These are phyloP conservation scores for Yamadazyma olivae DNA, from an alignment of 805 yeast genomes.

Conservation along the genomic window DNA sequence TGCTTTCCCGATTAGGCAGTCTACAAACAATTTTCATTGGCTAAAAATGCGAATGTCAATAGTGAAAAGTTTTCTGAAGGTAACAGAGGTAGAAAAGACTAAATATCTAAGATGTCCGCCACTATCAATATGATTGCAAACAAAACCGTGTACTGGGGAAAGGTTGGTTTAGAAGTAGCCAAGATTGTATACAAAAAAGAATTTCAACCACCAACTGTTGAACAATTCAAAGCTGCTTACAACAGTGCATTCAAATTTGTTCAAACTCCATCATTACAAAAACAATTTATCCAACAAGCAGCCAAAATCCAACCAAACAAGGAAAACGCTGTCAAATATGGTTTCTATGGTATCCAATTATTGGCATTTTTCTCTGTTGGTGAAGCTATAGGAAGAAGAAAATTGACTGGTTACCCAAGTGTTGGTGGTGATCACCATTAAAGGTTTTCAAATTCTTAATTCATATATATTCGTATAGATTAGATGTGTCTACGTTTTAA, in stretches of 20 bases:
- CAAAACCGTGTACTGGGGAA: conserved; percentile 75
- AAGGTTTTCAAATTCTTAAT: background rate
- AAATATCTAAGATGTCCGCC: conserved; percentile 40
- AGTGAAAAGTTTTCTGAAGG: conserved; percentile 8
- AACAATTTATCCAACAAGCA: conserved; percentile 46
- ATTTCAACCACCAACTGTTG: conserved; percentile 82
- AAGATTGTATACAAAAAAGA: conserved; percentile 87
- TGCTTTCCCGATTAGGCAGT: conserved; percentile 19
- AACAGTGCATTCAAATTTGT: conserved; percentile 36
- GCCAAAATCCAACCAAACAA: conserved; percentile 47
- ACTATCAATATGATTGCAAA: conserved; percentile 43
- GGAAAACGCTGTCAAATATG: conserved; percentile 60
- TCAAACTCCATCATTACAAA: conserved; percentile 52
- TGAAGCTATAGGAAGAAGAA: conserved; percentile 95
- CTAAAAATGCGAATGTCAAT: conserved; percentile 3
- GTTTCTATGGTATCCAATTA: conserved; percentile 77
- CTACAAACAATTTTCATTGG: conserved; percentile 9
- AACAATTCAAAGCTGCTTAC: conserved; percentile 77
- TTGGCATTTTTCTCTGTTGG: conserved; percentile 92
- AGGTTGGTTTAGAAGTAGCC: conserved; percentile 60
- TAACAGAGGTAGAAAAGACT: no score
- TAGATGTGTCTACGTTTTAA: background rate
- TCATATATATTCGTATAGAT: background rate
- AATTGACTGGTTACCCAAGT: conserved; percentile 81
- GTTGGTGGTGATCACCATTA: conserved; percentile 52